Evolutionary conservation across 2,329 filamentous ascomycete genomes (phyloP).

Genomic region (Alternaria sp.): DNA sequence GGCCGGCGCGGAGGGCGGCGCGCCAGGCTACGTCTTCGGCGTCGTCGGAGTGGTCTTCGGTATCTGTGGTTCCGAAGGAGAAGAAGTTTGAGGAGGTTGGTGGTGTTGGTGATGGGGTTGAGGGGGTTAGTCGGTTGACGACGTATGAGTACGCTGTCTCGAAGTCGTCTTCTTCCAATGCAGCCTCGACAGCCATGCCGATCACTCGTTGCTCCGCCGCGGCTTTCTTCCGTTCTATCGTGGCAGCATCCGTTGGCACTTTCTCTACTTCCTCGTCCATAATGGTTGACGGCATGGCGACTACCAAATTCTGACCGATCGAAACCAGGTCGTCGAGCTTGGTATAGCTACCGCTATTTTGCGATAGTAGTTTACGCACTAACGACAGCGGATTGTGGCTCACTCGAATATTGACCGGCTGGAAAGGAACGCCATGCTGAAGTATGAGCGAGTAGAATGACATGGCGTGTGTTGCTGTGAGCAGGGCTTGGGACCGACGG

Average conservation of each 20-base stretch:
- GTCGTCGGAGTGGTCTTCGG: conserved; percentile 27
- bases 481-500: conserved; percentile 66
- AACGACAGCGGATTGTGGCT: conserved; percentile 77
- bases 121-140: conserved; percentile 67
- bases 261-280: conserved; percentile 60
- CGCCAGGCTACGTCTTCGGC: conserved; percentile 77
- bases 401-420: conserved; percentile 77
- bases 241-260: conserved; percentile 18
- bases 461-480: conserved; percentile 75
- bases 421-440: conserved; percentile 80
- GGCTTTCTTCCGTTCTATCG: conserved; percentile 41
- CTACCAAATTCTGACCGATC: conserved; percentile 70
- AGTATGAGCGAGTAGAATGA: conserved; percentile 79
- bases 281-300: conserved; percentile 42
- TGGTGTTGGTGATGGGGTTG: conserved; percentile 27
- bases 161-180: conserved; percentile 78
- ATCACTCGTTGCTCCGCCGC: conserved; percentile 70
- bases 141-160: conserved; percentile 88
- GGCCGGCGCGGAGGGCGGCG: conserved; percentile 78
- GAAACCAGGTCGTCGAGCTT: conserved; percentile 74
- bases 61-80: conserved; percentile 34
- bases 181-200: conserved; percentile 80
- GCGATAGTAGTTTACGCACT: conserved; percentile 74
- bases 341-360: conserved; percentile 77
- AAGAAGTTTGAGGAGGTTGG: conserved; percentile 32